Conservation (phyloP, 2,329 filamentous ascomycete genomes). For the Fusarium scirpi region DNA sequence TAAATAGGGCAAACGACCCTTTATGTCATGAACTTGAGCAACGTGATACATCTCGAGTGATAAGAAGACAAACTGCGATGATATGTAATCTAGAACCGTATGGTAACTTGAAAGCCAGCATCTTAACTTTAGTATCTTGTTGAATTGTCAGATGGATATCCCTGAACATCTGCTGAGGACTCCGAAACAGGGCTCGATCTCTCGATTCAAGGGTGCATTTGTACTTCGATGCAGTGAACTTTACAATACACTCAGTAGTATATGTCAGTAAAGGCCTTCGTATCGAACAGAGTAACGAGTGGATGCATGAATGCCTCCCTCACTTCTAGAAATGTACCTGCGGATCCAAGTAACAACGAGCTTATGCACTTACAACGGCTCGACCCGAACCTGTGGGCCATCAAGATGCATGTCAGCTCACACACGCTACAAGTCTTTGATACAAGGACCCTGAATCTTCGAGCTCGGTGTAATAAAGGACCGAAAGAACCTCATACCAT, state of each 20-base stretch:
- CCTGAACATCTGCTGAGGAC: neutral
- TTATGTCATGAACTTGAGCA: neutral
- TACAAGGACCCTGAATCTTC: neutral
- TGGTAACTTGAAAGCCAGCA: neutral
- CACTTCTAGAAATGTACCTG: neutral
- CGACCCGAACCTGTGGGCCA: constrained; percentile 4
- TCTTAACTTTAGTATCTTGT: too few relatives aligned
- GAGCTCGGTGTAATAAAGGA: neutral
- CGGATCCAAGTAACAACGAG: neutral
- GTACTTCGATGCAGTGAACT: neutral
- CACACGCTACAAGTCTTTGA: neutral
- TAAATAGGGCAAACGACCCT: constrained; percentile 29
- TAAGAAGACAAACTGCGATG: neutral
- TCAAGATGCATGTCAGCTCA: neutral
- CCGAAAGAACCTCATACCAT: neutral
- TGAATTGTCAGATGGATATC: neutral
- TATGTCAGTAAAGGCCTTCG: too few relatives aligned
- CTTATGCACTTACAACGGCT: neutral
- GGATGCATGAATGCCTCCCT: neutral
- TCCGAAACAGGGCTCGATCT: too few relatives aligned
- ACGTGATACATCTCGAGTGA: neutral
- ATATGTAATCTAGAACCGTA: neutral
- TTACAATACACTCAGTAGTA: neutral
- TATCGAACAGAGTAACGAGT: too few relatives aligned
- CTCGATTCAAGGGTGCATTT: neutral